Evolutionary conservation across 352 stramenopile genomes (phyloP), one percentile per base, ranked within the genome.

Genomic region (Pythium rishiriense): DNA sequence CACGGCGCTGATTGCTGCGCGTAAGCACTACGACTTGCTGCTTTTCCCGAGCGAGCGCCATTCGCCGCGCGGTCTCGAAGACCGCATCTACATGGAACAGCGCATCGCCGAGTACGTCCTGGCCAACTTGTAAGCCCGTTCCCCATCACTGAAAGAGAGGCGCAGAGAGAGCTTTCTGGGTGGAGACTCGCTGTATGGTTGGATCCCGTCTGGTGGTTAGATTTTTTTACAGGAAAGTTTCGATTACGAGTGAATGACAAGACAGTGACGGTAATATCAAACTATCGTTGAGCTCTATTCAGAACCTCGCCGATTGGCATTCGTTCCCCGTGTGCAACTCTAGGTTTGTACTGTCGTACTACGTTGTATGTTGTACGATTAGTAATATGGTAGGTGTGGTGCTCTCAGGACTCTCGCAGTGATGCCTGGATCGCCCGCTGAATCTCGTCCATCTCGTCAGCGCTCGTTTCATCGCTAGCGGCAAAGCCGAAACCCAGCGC

Each of bases 41-140:
- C 72, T 99, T 26, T 99, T 99, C 74, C 96, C 97, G 7, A 85
- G 96, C 50, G 97, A 99, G 66, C 88, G 97, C 61, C 97, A 99
- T 83, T 98, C 93, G 31, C 97, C 96, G 9, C 90, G 96, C 53
- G 85, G 91, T 46, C 66, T 97, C 21, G 83, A 92, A 50, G 94
- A 98, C 75, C 86, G 92, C 43, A 91, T 98, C 67, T 98, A 98
- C 81, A 97, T 98, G 91, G 95, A 98, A 76, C 87, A 98, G 72
- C 82, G 90, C 62, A 98, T 98, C 54, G 78, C 82, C 31, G 81
- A 94, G 68, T 97, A 95, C 70, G 84, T 95, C 45, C 58, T 79
- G 50, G 71, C 81, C 29, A 74, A 93, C 69, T 70, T 95, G 71
- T 95, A 77, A 88, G 52, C 25, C n/a, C n/a, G n/a, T n/a, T 33